Conservation (phyloP, 495 filamentous ascomycete species). For the Penicillium riverlandense region DNA sequence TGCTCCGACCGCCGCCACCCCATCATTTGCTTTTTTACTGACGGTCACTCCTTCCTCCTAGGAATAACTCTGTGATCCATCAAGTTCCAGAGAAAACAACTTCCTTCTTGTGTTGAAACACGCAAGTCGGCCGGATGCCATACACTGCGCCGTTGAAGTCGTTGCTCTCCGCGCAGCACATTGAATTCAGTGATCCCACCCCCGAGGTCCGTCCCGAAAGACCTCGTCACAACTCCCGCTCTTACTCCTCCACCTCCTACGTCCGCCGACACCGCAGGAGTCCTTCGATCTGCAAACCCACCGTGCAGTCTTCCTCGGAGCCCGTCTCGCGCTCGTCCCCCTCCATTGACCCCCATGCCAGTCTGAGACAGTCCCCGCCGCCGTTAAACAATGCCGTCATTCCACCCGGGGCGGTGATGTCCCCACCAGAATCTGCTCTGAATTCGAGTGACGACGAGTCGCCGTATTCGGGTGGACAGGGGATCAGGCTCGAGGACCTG, state of each 20-base stretch:
- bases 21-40: conserved; percentile 9
- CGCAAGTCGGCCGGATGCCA: conserved; percentile 66
- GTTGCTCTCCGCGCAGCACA: conserved; percentile 69
- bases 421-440: conserved; percentile 74
- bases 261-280: conserved; percentile 60
- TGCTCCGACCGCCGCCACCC: conserved; percentile 6
- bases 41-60: conserved; percentile 1
- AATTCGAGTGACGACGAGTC: conserved; percentile 80
- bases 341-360: conserved; percentile 45
- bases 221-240: conserved; percentile 53
- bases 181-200: conserved; percentile 51
- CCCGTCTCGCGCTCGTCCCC: conserved; percentile 33
- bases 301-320: conserved; percentile 20
- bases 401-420: conserved; percentile 73
- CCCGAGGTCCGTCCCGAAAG: conserved; percentile 43
- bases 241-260: conserved; percentile 71
- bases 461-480: conserved; percentile 43
- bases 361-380: conserved; percentile 71
- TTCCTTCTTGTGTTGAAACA: conserved; percentile 30
- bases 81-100: too few species aligned
- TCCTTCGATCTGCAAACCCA: conserved; percentile 44
- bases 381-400: conserved; percentile 65
- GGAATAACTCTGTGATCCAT: too few species aligned
- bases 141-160: conserved; percentile 84
- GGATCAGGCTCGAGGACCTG: conserved; percentile 66